Evolutionary conservation across 2,329 filamentous ascomycete genomes (phyloP).

Genomic region (Penicillium glabrum): DNA sequence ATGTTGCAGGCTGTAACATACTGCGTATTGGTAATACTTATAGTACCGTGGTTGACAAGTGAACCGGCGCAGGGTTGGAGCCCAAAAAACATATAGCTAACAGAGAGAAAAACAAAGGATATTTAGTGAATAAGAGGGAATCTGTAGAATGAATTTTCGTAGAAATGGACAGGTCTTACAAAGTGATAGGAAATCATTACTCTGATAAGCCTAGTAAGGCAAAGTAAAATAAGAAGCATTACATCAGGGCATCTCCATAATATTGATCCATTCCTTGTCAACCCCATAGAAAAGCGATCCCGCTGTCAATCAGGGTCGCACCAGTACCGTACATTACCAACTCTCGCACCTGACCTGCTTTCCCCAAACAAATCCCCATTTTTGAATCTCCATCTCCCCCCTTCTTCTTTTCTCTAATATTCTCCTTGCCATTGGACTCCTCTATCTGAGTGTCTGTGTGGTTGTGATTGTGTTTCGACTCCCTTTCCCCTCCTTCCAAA

Average conservation of each 20-base stretch:
- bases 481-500: slow-evolving; percentile 12
- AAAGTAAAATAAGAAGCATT: not conserved
- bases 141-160: too few relatives aligned
- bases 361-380: slow-evolving; percentile 10
- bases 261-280: not conserved
- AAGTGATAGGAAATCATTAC: not conserved
- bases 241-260: not conserved
- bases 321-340: slow-evolving; percentile 14
- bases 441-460: not conserved
- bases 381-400: slow-evolving; percentile 6
- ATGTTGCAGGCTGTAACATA: not conserved
- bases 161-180: not conserved
- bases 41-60: not conserved
- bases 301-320: slow-evolving; percentile 14
- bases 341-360: slow-evolving; percentile 15
- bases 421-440: slow-evolving; percentile 6
- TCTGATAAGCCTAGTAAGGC: not conserved
- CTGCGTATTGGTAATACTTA: not conserved
- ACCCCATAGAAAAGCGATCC: not conserved
- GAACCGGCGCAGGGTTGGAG: not conserved
- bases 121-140: not conserved
- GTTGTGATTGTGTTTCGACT: not conserved
- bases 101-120: not conserved
- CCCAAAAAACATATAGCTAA: not conserved
- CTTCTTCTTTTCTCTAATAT: slow-evolving; percentile 7